phyloP scores from a whole-genome alignment of 352 stramenopile genomes.

The Phytophthora brassicae region DNA sequence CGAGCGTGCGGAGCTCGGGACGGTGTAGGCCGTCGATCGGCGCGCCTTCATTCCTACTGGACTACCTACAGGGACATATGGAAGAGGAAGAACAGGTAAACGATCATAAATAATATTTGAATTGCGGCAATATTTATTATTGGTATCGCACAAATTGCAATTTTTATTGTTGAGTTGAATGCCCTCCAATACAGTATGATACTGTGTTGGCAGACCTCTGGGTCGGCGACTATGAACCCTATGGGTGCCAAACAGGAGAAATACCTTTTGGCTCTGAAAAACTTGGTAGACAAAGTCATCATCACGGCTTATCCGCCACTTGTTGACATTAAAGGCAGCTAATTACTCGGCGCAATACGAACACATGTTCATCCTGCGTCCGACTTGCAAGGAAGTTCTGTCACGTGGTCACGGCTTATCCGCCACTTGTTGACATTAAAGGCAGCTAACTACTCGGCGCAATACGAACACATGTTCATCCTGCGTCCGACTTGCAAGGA shows the following conservation, averaged over 20 bases:
- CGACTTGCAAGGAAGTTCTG: conserved; percentile 98
- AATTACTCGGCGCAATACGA: conserved; percentile 99
- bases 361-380: conserved; percentile 96
- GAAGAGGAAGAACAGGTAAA: too few species aligned
- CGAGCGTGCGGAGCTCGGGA: too few species aligned
- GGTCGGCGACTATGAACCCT: conserved; percentile 89
- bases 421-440: conserved; percentile 95
- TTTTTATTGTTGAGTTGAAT: too few species aligned
- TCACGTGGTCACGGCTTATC: conserved; percentile 94
- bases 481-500: conserved; percentile 97
- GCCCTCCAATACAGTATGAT: too few species aligned
- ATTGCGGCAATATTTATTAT: too few species aligned
- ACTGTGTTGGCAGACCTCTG: too few species aligned
- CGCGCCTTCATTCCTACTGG: too few species aligned
- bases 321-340: conserved; percentile 94
- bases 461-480: conserved; percentile 99
- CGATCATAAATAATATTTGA: too few species aligned
- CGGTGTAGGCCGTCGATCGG: too few species aligned
- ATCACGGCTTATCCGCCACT: conserved; percentile 96
- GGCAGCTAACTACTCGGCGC: conserved; percentile 98
- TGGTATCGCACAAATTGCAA: too few species aligned
- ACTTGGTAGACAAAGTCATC: conserved; percentile 97
- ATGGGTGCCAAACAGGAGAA: conserved; percentile 97
- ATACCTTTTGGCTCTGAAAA: conserved; percentile 97
- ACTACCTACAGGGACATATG: too few species aligned